Conservation (phyloP, 2,329 filamentous ascomycete genomes). For the Pseudogymnoascus sp. region DNA sequence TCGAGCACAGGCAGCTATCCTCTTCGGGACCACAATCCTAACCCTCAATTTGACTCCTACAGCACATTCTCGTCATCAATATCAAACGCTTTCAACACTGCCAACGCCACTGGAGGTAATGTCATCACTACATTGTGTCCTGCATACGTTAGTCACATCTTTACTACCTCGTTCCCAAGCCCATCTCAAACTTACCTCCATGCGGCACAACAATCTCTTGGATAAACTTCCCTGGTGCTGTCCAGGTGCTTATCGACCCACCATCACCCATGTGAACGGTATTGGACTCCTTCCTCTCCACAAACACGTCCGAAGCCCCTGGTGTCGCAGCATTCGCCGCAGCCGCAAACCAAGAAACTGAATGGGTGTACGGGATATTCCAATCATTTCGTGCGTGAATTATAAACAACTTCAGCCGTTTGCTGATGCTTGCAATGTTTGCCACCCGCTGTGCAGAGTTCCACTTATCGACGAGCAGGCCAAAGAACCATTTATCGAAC, state of each 20-base stretch:
- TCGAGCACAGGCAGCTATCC: not conserved
- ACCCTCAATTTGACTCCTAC: not conserved
- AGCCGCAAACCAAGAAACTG: slow-evolving; percentile 52
- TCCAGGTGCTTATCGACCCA: slow-evolving; percentile 27
- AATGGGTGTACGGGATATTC: slow-evolving; percentile 71
- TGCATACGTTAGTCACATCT: slow-evolving; percentile 26
- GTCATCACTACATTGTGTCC: slow-evolving; percentile 64
- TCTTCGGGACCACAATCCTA: not conserved
- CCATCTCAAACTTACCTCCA: slow-evolving; percentile 22
- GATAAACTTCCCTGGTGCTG: slow-evolving; percentile 24
- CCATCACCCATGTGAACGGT: slow-evolving; percentile 27
- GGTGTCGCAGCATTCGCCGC: slow-evolving; percentile 44
- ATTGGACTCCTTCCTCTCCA: slow-evolving; percentile 24
- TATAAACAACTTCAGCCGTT: slow-evolving; percentile 55
- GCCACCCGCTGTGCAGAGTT: slow-evolving; percentile 58
- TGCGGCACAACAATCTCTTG: slow-evolving; percentile 25
- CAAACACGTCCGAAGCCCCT: slow-evolving; percentile 22
- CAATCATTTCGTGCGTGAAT: slow-evolving; percentile 74
- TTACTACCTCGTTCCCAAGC: not conserved
- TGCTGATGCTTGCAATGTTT: slow-evolving; percentile 44
- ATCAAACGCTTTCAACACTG: slow-evolving; percentile 58
- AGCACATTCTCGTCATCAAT: slow-evolving; percentile 23
- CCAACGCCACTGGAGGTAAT: slow-evolving; percentile 53
- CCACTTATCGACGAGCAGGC: slow-evolving; percentile 73
- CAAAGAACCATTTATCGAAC: slow-evolving; percentile 51